Conservation (phyloP, 2,329 filamentous ascomycete species). For the Cladophialophora carrionii region DNA sequence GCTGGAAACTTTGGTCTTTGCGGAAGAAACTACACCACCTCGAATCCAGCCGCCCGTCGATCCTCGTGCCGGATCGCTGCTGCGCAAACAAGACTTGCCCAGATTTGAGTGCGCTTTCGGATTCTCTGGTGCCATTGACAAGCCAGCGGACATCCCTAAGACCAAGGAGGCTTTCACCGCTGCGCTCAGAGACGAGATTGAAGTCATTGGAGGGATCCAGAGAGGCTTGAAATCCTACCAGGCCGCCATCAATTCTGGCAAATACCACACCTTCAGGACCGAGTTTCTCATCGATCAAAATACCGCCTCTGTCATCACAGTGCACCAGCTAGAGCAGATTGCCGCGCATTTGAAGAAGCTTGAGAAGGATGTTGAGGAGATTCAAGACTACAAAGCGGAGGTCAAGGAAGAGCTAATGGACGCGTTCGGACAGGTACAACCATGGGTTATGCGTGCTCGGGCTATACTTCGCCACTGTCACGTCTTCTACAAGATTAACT, state of each 20-base stretch:
- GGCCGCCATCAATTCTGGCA: conserved; percentile 27
- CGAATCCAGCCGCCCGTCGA: background rate
- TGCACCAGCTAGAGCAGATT: conserved; percentile 32
- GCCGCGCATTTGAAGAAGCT: conserved; percentile 20
- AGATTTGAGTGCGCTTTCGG: conserved; percentile 30
- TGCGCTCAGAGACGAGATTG: conserved; percentile 23
- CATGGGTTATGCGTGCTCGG: conserved; percentile 25
- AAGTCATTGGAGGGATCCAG: conserved; percentile 18
- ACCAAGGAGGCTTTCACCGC: conserved; percentile 19
- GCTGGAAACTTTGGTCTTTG: conserved; percentile 18
- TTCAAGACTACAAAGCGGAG: conserved; percentile 20
- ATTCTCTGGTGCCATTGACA: conserved; percentile 19
- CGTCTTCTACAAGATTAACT: conserved; percentile 38
- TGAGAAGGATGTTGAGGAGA: conserved; percentile 21
- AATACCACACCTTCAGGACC: conserved; percentile 28
- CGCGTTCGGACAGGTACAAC: conserved; percentile 21
- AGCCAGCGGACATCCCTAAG: conserved; percentile 19
- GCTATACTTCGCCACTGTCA: conserved; percentile 29
- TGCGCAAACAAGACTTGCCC: conserved; percentile 10
- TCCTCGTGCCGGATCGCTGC: background rate
- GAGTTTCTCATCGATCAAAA: conserved; percentile 32
- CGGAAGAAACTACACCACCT: conserved; percentile 10
- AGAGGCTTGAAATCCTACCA: conserved; percentile 29
- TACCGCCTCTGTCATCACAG: conserved; percentile 21
- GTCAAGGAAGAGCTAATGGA: conserved; percentile 21